A percentile compares a stretch with the other conserved stretches of the same genome.
Evolutionary conservation across 2,329 filamentous ascomycete genomes (phyloP).

Genomic region (Scedosporium boydii): DNA sequence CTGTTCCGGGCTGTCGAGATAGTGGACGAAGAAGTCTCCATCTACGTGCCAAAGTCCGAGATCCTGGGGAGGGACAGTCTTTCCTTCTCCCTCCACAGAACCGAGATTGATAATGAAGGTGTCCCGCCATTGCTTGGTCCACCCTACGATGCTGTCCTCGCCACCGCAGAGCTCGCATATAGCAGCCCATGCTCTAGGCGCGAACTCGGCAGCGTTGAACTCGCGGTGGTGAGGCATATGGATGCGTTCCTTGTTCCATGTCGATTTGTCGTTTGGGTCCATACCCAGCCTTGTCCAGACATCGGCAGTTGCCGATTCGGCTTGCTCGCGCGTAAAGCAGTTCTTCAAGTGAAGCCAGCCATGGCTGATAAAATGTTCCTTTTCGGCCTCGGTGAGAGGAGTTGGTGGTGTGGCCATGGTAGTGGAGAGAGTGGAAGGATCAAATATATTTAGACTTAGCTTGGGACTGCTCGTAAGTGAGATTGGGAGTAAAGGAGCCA

Average conservation of each 20-base stretch:
- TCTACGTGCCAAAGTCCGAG: constrained; percentile 58
- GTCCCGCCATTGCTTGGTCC: constrained; percentile 52
- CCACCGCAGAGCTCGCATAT: constrained; percentile 60
- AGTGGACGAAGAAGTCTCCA: constrained; percentile 65
- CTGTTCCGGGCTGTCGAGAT: constrained; percentile 61
- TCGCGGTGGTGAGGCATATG: constrained; percentile 55
- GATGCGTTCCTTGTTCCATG: constrained; percentile 51
- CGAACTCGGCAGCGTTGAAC: constrained; percentile 44
- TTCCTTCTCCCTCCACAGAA: constrained; percentile 39
- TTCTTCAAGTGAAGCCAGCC: constrained; percentile 25
- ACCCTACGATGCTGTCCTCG: constrained; percentile 39
- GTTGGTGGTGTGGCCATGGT: constrained; percentile 1
- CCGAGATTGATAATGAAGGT: constrained; percentile 63
- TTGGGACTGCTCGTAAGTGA: not conserved
- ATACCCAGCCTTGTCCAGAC: constrained; percentile 60
- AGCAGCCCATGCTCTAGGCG: constrained; percentile 56
- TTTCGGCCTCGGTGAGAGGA: constrained; percentile 26
- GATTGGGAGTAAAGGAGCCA: not conserved
- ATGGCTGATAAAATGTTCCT: constrained; percentile 28
- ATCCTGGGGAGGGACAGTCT: constrained; percentile 38
- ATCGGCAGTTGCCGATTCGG: constrained; percentile 22
- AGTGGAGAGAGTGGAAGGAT: not conserved
- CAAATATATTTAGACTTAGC: not conserved
- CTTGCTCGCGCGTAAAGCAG: constrained; percentile 28
- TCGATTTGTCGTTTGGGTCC: constrained; percentile 51